Evolutionary conservation across 768 basidiomycete species (phyloP).

Genomic region (Kondoa malvinella): DNA sequence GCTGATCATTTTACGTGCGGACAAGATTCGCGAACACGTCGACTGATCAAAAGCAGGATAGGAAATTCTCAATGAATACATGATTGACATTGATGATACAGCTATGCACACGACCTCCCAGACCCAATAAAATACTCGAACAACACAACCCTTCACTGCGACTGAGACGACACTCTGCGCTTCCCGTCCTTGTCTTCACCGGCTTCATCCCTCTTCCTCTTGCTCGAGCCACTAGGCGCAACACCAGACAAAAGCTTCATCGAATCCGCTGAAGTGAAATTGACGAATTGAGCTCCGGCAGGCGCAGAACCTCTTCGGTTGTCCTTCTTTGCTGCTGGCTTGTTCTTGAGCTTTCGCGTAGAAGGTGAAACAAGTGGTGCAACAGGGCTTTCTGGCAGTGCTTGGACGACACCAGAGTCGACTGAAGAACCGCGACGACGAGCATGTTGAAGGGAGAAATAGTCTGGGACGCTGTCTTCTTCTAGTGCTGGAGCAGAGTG

Average conservation of each 20-base stretch:
- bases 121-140: not conserved
- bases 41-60: too few species aligned
- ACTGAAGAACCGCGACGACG: not conserved
- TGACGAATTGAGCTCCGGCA: conserved; percentile 11
- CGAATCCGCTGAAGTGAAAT: conserved; percentile 17
- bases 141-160: conserved; percentile 1
- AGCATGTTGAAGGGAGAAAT: not conserved
- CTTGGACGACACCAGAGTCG: not conserved
- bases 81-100: too few species aligned
- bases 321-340: not conserved
- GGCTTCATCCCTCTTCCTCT: conserved; percentile 22
- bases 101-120: not conserved
- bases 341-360: not conserved
- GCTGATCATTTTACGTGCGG: too few species aligned
- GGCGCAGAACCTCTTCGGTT: not conserved
- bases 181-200: not conserved
- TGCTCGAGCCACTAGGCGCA: conserved; percentile 25
- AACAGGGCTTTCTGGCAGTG: not conserved
- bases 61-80: too few species aligned
- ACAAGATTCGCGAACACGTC: too few species aligned
- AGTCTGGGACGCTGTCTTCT: not conserved
- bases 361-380: not conserved
- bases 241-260: conserved; percentile 26
- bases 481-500: not conserved
- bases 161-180: conserved; percentile 10